Conservation (phyloP, 768 basidiomycete species). For the Pleurotus citrinopileatus region DNA sequence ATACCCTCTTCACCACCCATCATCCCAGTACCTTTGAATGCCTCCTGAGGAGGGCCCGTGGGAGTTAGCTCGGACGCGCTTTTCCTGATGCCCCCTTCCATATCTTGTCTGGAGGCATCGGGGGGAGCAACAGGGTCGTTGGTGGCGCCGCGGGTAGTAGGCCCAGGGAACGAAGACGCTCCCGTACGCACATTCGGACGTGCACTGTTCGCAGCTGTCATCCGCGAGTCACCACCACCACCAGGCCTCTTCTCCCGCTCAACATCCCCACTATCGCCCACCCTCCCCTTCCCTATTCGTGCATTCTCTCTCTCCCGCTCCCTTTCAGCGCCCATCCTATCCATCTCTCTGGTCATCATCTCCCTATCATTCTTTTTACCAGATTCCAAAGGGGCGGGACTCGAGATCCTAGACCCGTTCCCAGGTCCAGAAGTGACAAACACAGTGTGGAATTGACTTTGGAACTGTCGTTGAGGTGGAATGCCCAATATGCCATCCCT, state of each 20-base stretch:
- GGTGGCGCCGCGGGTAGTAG: not conserved
- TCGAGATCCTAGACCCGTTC: not conserved
- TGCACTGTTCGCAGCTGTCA: not conserved
- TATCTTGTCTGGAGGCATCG: not conserved
- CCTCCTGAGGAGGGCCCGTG: not conserved
- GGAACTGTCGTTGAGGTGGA: conserved; percentile 26
- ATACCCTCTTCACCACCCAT: conserved; percentile 1
- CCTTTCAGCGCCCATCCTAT: conserved; percentile 13
- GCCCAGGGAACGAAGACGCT: not conserved
- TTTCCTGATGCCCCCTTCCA: not conserved
- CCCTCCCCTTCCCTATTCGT: not conserved
- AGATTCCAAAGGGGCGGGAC: not conserved
- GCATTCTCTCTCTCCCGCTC: conserved; percentile 7
- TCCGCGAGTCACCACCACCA: not conserved
- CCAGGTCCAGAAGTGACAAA: conserved; percentile 21
- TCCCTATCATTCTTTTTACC: conserved; percentile 3
- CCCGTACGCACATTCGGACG: not conserved
- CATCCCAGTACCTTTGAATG: not conserved
- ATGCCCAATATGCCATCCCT: not conserved
- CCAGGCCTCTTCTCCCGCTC: conserved; percentile 4
- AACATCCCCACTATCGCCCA: not conserved
- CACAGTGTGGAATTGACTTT: conserved; percentile 28
- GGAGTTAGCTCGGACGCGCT: not conserved
- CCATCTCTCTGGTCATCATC: not conserved
- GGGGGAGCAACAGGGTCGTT: not conserved